Percentiles rank a stretch among this genome's conserved stretches.
phyloP scores from a whole-genome alignment of 2,329 filamentous ascomycete genomes.

The Nakataea oryzae region DNA sequence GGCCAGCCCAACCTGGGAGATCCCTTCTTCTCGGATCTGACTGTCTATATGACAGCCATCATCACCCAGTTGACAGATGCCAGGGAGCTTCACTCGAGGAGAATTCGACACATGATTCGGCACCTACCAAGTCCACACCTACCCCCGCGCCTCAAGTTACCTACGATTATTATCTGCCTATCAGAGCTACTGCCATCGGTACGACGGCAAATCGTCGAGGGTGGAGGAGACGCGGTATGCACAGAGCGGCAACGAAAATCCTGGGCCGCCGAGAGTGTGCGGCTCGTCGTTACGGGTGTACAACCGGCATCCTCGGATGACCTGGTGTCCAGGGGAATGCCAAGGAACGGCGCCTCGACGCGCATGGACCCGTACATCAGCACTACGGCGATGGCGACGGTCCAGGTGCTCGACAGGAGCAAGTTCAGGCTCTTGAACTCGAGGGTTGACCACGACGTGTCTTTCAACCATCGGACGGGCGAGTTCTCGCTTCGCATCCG shows the following conservation, averaged over 20 bases:
- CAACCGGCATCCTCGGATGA: slow-evolving; percentile 12
- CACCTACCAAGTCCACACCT: slow-evolving; percentile 25
- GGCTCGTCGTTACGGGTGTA: slow-evolving; percentile 44
- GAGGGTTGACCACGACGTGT: slow-evolving; percentile 49
- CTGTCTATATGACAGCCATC: slow-evolving; percentile 37
- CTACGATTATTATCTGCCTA: slow-evolving; percentile 36
- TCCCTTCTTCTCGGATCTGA: slow-evolving; percentile 41
- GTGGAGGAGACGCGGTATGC: neutral
- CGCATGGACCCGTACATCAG: slow-evolving; percentile 18
- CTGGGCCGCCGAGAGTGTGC: slow-evolving; percentile 51
- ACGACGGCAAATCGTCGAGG: slow-evolving; percentile 7
- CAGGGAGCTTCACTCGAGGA: slow-evolving; percentile 32
- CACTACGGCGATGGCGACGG: slow-evolving; percentile 40
- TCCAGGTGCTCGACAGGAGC: slow-evolving; percentile 39
- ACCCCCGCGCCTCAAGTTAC: slow-evolving; percentile 32
- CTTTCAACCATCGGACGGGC: slow-evolving; percentile 47
- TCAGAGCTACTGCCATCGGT: slow-evolving; percentile 26
- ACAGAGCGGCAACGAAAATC: slow-evolving; percentile 11
- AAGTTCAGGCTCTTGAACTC: slow-evolving; percentile 45
- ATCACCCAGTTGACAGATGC: slow-evolving; percentile 40
- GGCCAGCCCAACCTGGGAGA: slow-evolving; percentile 33
- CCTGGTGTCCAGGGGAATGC: neutral
- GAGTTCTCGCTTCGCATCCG: slow-evolving; percentile 53
- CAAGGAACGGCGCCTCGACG: slow-evolving; percentile 16
- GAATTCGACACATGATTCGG: slow-evolving; percentile 26